Percentiles rank a stretch among this genome's conserved stretches.
Conservation (phyloP, 257 asterid species). For the Phtheirospermum japonicum region DNA sequence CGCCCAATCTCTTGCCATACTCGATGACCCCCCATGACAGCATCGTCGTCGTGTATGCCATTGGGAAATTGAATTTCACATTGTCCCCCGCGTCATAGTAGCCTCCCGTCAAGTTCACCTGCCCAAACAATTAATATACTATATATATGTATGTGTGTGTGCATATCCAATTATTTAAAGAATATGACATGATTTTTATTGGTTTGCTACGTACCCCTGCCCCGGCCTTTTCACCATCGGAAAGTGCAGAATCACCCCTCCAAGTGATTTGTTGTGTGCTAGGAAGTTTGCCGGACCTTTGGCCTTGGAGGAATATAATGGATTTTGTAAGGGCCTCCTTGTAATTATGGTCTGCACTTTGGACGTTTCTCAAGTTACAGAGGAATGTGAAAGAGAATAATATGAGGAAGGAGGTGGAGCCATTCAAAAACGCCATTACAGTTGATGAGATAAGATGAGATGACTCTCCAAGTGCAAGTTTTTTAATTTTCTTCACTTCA, state of each 20-base stretch:
- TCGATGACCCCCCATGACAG: slow-evolving; percentile 76
- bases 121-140: too few relatives aligned
- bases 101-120: slow-evolving; percentile 87
- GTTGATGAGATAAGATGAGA: too few relatives aligned
- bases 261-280: slow-evolving; percentile 40
- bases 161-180: too few relatives aligned
- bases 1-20: slow-evolving; percentile 43
- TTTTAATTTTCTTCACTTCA: too few relatives aligned
- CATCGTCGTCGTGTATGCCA: slow-evolving; percentile 89
- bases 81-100: slow-evolving; percentile 95
- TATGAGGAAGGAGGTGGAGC: not conserved
- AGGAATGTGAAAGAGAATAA: not conserved
- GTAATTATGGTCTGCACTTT: slow-evolving; percentile 36
- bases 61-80: slow-evolving; percentile 77
- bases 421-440: not conserved
- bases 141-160: too few relatives aligned
- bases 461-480: too few relatives aligned
- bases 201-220: too few relatives aligned
- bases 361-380: not conserved
- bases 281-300: slow-evolving; percentile 74
- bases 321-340: slow-evolving; percentile 77
- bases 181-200: too few relatives aligned
- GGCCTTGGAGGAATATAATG: slow-evolving; percentile 79
- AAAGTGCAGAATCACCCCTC: slow-evolving; percentile 66
- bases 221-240: slow-evolving; percentile 61